These are phyloP conservation scores for Staphylotrichum tortipilum DNA, from an alignment of 495 filamentous ascomycete genomes.

Conservation along the genomic window DNA sequence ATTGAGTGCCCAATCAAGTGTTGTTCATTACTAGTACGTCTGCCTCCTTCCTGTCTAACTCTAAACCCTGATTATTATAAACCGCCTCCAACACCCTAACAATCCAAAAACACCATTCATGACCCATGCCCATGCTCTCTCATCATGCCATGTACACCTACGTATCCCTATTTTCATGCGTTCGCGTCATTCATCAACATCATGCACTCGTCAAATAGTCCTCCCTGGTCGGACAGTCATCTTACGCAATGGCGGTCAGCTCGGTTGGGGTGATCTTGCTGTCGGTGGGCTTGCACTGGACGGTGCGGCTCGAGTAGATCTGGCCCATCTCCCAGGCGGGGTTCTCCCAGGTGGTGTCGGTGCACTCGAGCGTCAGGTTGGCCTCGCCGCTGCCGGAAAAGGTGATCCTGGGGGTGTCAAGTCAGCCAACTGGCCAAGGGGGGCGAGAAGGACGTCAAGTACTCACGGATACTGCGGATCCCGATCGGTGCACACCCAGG, in stretches of 20 bases:
- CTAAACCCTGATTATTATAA: too few species aligned
- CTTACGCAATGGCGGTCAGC: slow-evolving; percentile 30
- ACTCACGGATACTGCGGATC: slow-evolving; percentile 34
- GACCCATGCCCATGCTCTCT: too few species aligned
- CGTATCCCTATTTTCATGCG: background rate
- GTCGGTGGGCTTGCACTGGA: slow-evolving; percentile 27
- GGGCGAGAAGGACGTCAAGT: too few species aligned
- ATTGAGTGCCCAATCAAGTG: too few species aligned
- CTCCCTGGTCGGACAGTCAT: background rate
- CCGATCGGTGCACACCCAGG: slow-evolving; percentile 32
- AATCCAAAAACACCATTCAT: too few species aligned
- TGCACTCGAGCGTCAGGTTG: slow-evolving; percentile 29
- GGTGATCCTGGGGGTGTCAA: slow-evolving; percentile 17
- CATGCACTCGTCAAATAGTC: slow-evolving; percentile 3
- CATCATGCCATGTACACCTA: background rate
- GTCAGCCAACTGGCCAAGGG: background rate
- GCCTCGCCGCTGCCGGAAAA: slow-evolving; percentile 29
- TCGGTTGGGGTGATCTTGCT: slow-evolving; percentile 21
- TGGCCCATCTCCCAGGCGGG: slow-evolving; percentile 34
- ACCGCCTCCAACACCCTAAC: too few species aligned
- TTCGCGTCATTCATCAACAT: background rate
- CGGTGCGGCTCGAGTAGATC: slow-evolving; percentile 30
- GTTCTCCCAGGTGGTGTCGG: slow-evolving; percentile 28
- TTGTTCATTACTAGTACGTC: too few species aligned
- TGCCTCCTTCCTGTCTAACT: too few species aligned